Evolutionary conservation across 495 filamentous ascomycete species (phyloP), one percentile per base, ranked within the genome.

Genomic region (Tuber borchii): DNA sequence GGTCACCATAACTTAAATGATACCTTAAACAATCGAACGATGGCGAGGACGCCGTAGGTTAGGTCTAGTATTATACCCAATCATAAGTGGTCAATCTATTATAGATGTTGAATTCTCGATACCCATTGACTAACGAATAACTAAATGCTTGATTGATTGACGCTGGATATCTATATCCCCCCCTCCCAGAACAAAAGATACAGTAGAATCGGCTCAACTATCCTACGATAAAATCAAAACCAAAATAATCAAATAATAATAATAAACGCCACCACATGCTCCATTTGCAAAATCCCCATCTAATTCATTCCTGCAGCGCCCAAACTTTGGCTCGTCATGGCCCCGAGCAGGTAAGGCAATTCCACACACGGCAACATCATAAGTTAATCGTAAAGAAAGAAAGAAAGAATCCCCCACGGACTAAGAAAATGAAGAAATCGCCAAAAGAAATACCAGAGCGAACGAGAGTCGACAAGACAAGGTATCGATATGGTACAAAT

Each of bases 401-500:
- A 56, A 14, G 14, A n/a, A 61, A 12, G n/a, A n/a, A n/a, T n/a
- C 4, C n/a, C 51, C 51, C n/a, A 26, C 9, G 2, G n/a, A n/a
- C n/a, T 26, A 61, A 5, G 20, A 10, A 61, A 9, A 61, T 31
- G 45, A 51, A n/a, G n/a, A 31, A 26, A 61, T 61, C 51, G 51
- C 10, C n/a, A 61, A n/a, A 61, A 61, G 9, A 61, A 61, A n/a
- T 9, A 61, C 22, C 51, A 4, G 48, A 14, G n/a, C 9, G 26
- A 3, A 61, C 48, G 2, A 31, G 51, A n/a, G 22, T 22, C 10
- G 22, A 56, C 22, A 56, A 56, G 22, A 56, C 10, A 26, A n/a
- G 51, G 51, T 61, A 61, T 61, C n/a, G 51, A n/a, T 61, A 61
- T 26, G n/a, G 26, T 61, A 61, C 51, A 61, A 61, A 61, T 61